Evolutionary conservation across 1,284 basidiomycete species (phyloP).

Genomic region (Neolentinus lepideus): DNA sequence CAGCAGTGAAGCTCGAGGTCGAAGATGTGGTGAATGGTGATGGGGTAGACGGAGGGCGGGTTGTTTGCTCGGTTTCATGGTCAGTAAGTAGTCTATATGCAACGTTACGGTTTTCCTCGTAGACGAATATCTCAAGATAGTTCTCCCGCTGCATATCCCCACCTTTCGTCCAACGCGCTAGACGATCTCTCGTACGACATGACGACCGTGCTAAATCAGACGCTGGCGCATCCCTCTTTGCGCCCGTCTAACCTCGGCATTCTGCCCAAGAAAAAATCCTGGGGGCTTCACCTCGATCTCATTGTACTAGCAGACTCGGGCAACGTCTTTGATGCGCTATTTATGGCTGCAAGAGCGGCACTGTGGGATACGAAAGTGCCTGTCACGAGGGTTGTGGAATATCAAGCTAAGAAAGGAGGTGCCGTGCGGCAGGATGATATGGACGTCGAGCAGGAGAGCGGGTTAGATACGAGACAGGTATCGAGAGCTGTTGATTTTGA

Average conservation of each 20-base stretch:
- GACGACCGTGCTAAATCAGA: conserved; percentile 47
- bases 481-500: conserved; percentile 66
- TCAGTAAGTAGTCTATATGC: conserved; percentile 29
- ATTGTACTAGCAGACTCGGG: conserved; percentile 66
- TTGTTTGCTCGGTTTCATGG: conserved; percentile 69
- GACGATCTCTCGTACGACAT: conserved; percentile 72
- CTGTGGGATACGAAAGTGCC: conserved; percentile 78
- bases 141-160: conserved; percentile 71
- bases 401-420: conserved; percentile 24
- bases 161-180: conserved; percentile 48
- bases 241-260: conserved; percentile 58
- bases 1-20: conserved; percentile 70
- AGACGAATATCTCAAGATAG: conserved; percentile 27
- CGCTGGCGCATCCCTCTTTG: conserved; percentile 53
- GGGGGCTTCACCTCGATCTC: conserved; percentile 64
- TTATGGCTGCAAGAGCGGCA: conserved; percentile 69
- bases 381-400: conserved; percentile 58
- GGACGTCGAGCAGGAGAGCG: conserved; percentile 40
- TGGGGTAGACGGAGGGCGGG: conserved; percentile 47
- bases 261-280: conserved; percentile 55
- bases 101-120: background rate
- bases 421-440: conserved; percentile 29
- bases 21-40: conserved; percentile 40
- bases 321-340: conserved; percentile 68
- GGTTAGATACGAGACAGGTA: conserved; percentile 48